Base-by-base conservation (phyloP, 805 yeast genomes). In the Nematodospora valgi region DNA sequence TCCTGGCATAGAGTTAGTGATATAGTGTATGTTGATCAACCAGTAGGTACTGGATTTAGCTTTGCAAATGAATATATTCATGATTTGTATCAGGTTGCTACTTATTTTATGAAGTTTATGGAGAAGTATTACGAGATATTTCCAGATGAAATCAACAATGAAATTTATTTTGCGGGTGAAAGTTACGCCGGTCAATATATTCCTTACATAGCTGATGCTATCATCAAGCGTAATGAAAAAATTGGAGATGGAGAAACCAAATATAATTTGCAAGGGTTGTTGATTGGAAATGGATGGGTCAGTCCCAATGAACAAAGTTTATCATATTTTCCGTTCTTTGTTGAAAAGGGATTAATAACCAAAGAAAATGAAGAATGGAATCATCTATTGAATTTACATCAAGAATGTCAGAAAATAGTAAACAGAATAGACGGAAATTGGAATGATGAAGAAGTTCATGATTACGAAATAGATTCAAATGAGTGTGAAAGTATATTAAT, bases 111-210 rank as follows among this genome's bases (percentile, higher is more conserved):
- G 32, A 52, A 51, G 6, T 93, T 93, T 51, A 53, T 93, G 49
- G 70, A 73, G 17, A 72, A 74, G 44, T 93, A 80, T 60, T 81
- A 74, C 46, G 64, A 68, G 37, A 53, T 78, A 3, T 91, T 91
- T 56, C 95, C 96, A 0, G 79, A 83, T 31, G 86, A 85, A 46
- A 43, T 55, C 2, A 47, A 49, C 5, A 79, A 82, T 41, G 83
- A 86, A 19, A 63, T 93, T 2, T 77, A 79, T 44, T 58, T 93
- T 22, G 95, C 96, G 0, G 98, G 98, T 20, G 98, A 93, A 64
- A 85, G 95, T 45, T 93, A 83, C 61, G 98, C 98, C 1, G 98
- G 98, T 14, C 97, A 93, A 56, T 93, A 87, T 54, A 84, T 93
- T 35, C 98, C 98, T 0, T 86, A 83, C 56, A 76, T 89, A 40